Evolutionary conservation across 2,329 filamentous ascomycete species (phyloP), one percentile per base, ranked within the genome.

Genomic region (Nemania diffusa): DNA sequence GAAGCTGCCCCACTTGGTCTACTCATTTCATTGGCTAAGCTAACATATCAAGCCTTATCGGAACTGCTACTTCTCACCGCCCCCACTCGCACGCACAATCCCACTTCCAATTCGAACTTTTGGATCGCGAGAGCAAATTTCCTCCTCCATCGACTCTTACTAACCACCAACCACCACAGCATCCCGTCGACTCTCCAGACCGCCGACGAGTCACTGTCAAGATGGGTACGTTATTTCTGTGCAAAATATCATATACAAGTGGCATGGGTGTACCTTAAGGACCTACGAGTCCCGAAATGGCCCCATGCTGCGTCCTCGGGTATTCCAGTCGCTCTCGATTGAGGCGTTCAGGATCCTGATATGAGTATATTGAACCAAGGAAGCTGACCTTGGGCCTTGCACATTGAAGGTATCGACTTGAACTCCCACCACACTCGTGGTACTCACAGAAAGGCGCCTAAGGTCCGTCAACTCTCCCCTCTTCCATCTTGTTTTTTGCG

Each of bases 371-470:
- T 82, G 82, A 83, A 84, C 83, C 80, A 78, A 80, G 84, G 84
- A 85, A 86, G 87, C 88, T 90, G 87, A 90, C 85, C 79, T 83
- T 79, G 44, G 80, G 79, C 78, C 81, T 79, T 80, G 80, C 73
- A 78, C 74, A 79, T 76, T 77, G 72, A 82, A 81, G 88, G 88
- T 89, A 90, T 91, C 84, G 89, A 91, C 89, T 85, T 91, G 79
- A 85, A 90, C 82, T 84, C 84, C 77, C 88, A 91, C 84, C 89
- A 91, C 82, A 87, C 89, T 80, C 87, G 87, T 81, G 84, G 80
- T 81, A 90, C 88, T 75, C 94, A 97, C 88, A 93, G 94, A 84
- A 93, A 92, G 89, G 93, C 93, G 77, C 93, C 94, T 81, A 97
- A 97, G 69, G 69, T 71, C 20, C 46, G 69, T 69, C 1, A 26